Conservation (phyloP, 331 rosid genomes). For the Telfairia occidentalis region DNA sequence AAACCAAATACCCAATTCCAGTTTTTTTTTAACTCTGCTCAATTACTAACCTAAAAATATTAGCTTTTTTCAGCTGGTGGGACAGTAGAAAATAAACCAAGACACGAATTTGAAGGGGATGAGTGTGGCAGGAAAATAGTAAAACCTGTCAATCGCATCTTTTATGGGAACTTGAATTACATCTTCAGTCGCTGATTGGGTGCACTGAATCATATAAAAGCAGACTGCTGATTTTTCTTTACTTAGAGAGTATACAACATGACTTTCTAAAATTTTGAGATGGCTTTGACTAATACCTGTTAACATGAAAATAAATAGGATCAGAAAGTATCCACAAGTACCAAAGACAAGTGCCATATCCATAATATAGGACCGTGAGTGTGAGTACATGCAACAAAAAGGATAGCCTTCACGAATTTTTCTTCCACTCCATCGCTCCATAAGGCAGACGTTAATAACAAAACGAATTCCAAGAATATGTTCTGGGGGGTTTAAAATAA, state of each 20-base stretch:
- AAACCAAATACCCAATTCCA: neutral
- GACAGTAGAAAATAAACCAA: neutral
- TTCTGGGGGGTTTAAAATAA: neutral
- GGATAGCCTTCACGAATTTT: neutral
- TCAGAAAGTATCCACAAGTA: neutral
- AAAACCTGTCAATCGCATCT: constrained; percentile 51
- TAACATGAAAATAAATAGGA: constrained; percentile 5
- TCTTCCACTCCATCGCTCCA: neutral
- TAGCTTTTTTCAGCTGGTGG: neutral
- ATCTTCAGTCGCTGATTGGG: constrained; percentile 19
- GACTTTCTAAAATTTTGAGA: constrained; percentile 44
- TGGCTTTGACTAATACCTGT: constrained; percentile 44
- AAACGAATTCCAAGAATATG: neutral
- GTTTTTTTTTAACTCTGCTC: neutral
- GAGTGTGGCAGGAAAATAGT: neutral
- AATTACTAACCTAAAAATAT: neutral
- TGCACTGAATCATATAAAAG: constrained; percentile 57
- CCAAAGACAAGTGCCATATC: neutral
- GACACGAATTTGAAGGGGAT: neutral
- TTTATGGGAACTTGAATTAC: constrained; percentile 37
- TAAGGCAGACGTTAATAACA: neutral
- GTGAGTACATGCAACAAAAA: neutral
- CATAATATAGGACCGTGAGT: neutral
- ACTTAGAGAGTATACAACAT: constrained; percentile 47
- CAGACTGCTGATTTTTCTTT: constrained; percentile 52